Base-by-base conservation (phyloP, 352 stramenopile genomes). In the Sclerospora graminicola region DNA sequence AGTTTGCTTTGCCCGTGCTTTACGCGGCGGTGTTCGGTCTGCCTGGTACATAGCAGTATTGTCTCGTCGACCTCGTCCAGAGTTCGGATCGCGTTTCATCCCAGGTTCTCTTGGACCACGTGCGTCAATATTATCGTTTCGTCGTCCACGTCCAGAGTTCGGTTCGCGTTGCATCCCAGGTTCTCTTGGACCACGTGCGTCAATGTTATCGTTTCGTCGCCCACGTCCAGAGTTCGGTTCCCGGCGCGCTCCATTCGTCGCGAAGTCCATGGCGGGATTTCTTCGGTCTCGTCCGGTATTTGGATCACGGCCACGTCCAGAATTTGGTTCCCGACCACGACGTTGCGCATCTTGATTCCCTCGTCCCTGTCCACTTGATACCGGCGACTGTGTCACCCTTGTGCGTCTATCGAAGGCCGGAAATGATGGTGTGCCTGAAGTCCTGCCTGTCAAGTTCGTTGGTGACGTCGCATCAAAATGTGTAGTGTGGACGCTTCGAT, bases 371-470 rank as follows among this genome's bases (percentile, higher is more conserved):
- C 33, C 33, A n/a, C 40, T 28, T 7, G 39, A 27, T 16, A 14
- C 34, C 1, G 48, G 46, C 13, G 57, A 62, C 30, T 58, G 46
- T 41, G 37, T 45, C 5, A 29, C 48, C 10, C 57, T 44, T 6
- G 53, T 51, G 2, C 53, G 57, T 37, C 31, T 47, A 23, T 63
- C 48, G 41, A 67, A 67, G 2, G 57, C 57, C 20, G 57, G 57
- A 29, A 67, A 67, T 10, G 57, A 54, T 9, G 57, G 57, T 19
- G 48, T 60, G 6, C 35, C 18, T 0, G 53, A 60, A 3, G 48
- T 57, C 14, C 37, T 54, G n/a, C 38, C 37, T 14, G 57, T 45
- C n/a, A 43, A 16, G 8, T 66, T 54, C 5, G 42, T 62, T 1
- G 53, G 57, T 5, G 57, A 66, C n/a, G 42, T 54, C 11, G 35